Percentiles rank a stretch among this genome's conserved stretches.
Conservation (phyloP, 2,329 filamentous ascomycete genomes). For the Beauveria sp. region DNA sequence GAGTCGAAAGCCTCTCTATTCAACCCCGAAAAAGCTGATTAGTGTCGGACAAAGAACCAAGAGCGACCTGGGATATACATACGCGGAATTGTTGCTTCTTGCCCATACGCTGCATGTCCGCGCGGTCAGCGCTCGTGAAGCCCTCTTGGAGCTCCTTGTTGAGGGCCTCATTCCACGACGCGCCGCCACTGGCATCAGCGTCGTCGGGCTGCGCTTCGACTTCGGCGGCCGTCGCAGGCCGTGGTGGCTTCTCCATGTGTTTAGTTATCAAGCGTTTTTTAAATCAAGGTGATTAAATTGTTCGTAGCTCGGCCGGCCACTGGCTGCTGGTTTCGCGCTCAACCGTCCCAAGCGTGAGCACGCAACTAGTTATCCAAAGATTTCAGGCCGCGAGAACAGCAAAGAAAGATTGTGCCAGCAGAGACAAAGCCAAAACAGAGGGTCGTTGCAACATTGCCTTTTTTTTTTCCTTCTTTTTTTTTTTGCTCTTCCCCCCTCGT, state of each 20-base stretch:
- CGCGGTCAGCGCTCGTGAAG: conserved; percentile 14
- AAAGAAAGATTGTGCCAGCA: no score
- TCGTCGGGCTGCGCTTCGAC: background rate
- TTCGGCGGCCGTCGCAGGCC: background rate
- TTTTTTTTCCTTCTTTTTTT: no score
- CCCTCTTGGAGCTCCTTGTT: conserved; percentile 12
- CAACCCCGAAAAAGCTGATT: background rate
- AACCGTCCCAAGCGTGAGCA: no score
- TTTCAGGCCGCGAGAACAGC: no score
- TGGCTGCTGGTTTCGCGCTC: no score
- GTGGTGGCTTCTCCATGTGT: background rate
- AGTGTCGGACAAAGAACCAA: background rate
- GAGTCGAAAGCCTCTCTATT: conserved; percentile 6
- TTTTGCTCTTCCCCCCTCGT: no score
- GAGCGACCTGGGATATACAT: background rate
- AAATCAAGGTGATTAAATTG: no score
- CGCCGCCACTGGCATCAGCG: background rate
- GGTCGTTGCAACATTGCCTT: no score
- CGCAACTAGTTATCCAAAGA: no score
- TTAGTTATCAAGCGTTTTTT: no score
- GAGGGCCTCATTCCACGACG: background rate
- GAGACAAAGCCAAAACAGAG: no score
- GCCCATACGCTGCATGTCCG: conserved; percentile 18
- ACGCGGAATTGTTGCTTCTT: conserved; percentile 14
- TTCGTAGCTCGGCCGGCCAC: no score